A percentile compares a stretch with the other conserved stretches of the same genome.
phyloP scores from a whole-genome alignment of 139 green algal genomes.

The Haematococcus lacustris region DNA sequence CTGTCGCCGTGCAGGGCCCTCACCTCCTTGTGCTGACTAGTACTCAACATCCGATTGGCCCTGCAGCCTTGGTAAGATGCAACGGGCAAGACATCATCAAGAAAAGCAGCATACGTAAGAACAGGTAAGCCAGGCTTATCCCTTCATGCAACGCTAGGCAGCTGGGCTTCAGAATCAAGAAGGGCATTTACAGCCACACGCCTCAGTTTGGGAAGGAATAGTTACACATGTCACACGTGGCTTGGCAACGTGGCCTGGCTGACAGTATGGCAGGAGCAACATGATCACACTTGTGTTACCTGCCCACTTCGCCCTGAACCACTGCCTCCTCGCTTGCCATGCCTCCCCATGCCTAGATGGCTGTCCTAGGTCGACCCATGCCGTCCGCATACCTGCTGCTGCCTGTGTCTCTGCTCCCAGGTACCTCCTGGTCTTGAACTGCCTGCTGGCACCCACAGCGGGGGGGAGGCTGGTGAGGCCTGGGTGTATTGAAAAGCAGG shows the following conservation, averaged over 20 bases:
- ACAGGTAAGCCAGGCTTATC: conserved; percentile 32
- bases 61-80: conserved; percentile 54
- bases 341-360: too few relatives aligned
- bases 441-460: conserved; percentile 46
- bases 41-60: neutral
- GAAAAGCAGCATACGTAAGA: conserved; percentile 56
- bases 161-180: neutral
- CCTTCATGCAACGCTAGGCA: neutral
- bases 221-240: neutral
- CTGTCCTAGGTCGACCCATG: neutral
- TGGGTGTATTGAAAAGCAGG: neutral
- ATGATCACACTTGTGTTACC: neutral
- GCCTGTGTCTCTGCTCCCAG: conserved; percentile 9
- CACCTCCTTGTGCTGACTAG: too few relatives aligned
- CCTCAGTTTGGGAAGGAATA: neutral
- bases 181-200: neutral
- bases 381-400: neutral
- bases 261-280: neutral
- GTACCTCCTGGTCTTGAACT: conserved; percentile 64
- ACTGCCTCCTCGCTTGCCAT: too few relatives aligned
- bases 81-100: conserved; percentile 85
- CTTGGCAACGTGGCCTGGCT: neutral
- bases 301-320: neutral
- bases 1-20: too few relatives aligned
- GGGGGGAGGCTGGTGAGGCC: conserved; percentile 50